Conservation (phyloP, 164 flowering plant genomes). For the Kingdonia uniflora region DNA sequence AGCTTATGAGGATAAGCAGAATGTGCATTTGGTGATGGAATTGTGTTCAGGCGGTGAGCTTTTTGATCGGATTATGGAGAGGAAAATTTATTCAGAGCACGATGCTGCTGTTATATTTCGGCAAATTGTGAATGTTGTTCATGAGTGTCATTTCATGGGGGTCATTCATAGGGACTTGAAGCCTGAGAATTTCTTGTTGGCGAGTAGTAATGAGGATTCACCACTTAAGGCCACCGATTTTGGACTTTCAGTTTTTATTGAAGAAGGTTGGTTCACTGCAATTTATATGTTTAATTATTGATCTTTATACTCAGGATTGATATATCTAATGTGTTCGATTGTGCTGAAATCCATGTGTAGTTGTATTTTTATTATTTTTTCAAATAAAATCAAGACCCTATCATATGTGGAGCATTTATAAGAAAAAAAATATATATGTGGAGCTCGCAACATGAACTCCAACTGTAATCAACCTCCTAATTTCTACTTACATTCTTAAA, state of each 20-base stretch:
- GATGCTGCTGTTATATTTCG: conserved; percentile 59
- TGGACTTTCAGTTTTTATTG: conserved; percentile 86
- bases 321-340: no score
- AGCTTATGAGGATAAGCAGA: conserved; percentile 59
- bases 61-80: conserved; percentile 57
- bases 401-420: no score
- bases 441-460: no score
- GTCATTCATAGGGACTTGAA: conserved; percentile 89
- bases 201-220: conserved; percentile 36
- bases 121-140: conserved; percentile 80
- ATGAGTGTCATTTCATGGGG: conserved; percentile 91
- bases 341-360: no score
- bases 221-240: conserved; percentile 74
- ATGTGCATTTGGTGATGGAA: conserved; percentile 80
- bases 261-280: conserved; percentile 41
- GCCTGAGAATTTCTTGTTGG: conserved; percentile 88
- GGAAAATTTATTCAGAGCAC: conserved; percentile 55
- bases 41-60: conserved; percentile 89
- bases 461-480: no score
- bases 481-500: no score
- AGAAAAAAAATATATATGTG: no score
- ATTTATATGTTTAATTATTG: background rate
- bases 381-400: no score
- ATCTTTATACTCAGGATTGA: no score
- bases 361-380: no score